Conservation (phyloP, 352 stramenopile genomes). For the Phytopythium mirpurense region DNA sequence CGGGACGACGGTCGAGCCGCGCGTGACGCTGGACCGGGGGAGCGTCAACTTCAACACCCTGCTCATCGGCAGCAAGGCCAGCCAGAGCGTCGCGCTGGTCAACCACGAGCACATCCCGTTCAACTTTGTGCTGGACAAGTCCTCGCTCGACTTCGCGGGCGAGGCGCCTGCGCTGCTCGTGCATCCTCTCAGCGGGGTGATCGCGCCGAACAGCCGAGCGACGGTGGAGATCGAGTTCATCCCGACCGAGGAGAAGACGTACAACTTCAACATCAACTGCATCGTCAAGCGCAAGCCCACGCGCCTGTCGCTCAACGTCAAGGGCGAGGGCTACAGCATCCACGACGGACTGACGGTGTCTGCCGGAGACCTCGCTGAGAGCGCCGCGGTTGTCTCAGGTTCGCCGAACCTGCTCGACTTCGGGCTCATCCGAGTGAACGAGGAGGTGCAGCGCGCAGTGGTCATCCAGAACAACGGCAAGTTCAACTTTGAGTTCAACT, state of each 20-base stretch:
- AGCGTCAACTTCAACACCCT: constrained; percentile 92
- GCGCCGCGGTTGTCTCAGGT: constrained; percentile 19
- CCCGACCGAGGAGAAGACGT: constrained; percentile 87
- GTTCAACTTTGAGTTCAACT: constrained; percentile 95
- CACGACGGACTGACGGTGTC: constrained; percentile 63
- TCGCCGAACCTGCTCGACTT: constrained; percentile 74
- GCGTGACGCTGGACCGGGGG: constrained; percentile 82
- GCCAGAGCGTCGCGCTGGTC: constrained; percentile 85
- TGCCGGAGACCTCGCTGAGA: constrained; percentile 40
- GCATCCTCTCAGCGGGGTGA: constrained; percentile 82
- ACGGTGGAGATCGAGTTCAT: constrained; percentile 88
- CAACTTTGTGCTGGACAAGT: constrained; percentile 93
- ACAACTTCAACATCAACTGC: constrained; percentile 93
- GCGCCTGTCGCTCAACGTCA: constrained; percentile 91
- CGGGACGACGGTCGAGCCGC: constrained; percentile 88
- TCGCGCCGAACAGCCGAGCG: constrained; percentile 83
- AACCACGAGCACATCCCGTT: constrained; percentile 94
- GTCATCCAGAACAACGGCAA: constrained; percentile 91
- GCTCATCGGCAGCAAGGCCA: constrained; percentile 83
- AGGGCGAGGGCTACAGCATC: constrained; percentile 93
- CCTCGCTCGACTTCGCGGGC: constrained; percentile 74
- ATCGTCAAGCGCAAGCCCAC: constrained; percentile 90
- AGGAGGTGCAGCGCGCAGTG: constrained; percentile 56
- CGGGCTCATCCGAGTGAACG: constrained; percentile 83
- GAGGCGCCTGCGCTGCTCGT: constrained; percentile 76